phyloP scores from a whole-genome alignment of 257 asterid species.

The Nicotiana obtusifolia region DNA sequence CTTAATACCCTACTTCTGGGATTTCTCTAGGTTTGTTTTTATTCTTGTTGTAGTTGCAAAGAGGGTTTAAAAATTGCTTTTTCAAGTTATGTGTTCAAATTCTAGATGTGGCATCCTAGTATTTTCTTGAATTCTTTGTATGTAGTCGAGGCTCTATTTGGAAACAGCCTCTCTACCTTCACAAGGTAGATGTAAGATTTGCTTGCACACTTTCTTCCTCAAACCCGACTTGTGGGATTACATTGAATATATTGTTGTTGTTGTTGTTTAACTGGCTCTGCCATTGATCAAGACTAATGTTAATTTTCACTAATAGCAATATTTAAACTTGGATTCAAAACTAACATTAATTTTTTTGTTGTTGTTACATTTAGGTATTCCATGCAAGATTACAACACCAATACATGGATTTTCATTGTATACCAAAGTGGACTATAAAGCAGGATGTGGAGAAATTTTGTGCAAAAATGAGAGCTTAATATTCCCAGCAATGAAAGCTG shows the following conservation, averaged over 20 bases:
- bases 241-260: too few species aligned
- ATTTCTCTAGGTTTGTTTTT: too few species aligned
- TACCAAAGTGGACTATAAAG: slow-evolving; percentile 13
- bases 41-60: too few species aligned
- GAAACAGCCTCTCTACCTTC: too few species aligned
- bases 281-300: background rate
- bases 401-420: slow-evolving; percentile 20
- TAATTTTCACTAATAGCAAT: too few species aligned
- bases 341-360: background rate
- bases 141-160: too few species aligned
- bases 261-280: background rate
- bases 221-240: too few species aligned
- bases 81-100: too few species aligned
- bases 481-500: slow-evolving; percentile 30
- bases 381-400: slow-evolving; percentile 35
- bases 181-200: too few species aligned
- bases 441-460: slow-evolving; percentile 30
- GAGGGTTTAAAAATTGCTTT: too few species aligned
- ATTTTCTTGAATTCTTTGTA: background rate
- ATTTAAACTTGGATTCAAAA: background rate
- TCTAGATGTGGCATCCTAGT: background rate
- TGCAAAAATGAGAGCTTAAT: slow-evolving; percentile 25
- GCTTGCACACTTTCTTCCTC: too few species aligned
- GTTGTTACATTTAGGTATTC: slow-evolving; percentile 21
- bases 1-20: too few species aligned